Base-by-base conservation (phyloP, 2,329 filamentous ascomycete genomes). In the Aotearoamyces nothofagi region DNA sequence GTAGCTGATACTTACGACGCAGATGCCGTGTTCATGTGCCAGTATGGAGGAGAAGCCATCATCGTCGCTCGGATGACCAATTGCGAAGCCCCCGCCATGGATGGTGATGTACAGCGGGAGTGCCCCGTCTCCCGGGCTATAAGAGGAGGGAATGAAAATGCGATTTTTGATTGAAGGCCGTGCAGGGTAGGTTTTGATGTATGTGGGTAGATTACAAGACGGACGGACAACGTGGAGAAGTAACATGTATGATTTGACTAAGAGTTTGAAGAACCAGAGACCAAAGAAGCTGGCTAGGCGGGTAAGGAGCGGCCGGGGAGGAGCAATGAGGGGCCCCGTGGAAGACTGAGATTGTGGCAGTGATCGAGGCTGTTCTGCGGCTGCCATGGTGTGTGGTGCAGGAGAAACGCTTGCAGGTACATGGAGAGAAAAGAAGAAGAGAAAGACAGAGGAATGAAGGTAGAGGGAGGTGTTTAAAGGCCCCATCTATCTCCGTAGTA, bases 31-130 rank as follows among this genome's bases (percentile, higher is more conserved):
- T 3, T 41, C 37, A 30, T 54, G 45, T 19, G 60, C 50, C 37
- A 63, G 63, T 28, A 41, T 34, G 19, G 45, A 46, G 46, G 59
- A 63, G 51, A 63, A 63, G n/a, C 37, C 38, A 43, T 66, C 60
- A 39, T 63, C 58, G 25, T 56, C 43, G 15, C 42, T 30, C 1
- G 61, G 54, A 9, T 50, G 41, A 42, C 57, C 55, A 22, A 67
- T 12, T 10, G 53, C 52, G 42, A 64, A 67, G 17, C 61, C 62
- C 29, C 64, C 63, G 31, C 64, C 64, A 38, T 69, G 65, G 37
- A 67, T 55, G 31, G 58, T 54, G 22, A 69, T 46, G 28, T 65
- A 51, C 2, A 59, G 49, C 1, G 63, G 61, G 6, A 57, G 45
- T 1, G 35, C 19, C 10, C 5, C 17, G 3, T 39, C 38, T 1